Conservation (phyloP, 108 stramenopile species). For the Cyclotella cryptica region DNA sequence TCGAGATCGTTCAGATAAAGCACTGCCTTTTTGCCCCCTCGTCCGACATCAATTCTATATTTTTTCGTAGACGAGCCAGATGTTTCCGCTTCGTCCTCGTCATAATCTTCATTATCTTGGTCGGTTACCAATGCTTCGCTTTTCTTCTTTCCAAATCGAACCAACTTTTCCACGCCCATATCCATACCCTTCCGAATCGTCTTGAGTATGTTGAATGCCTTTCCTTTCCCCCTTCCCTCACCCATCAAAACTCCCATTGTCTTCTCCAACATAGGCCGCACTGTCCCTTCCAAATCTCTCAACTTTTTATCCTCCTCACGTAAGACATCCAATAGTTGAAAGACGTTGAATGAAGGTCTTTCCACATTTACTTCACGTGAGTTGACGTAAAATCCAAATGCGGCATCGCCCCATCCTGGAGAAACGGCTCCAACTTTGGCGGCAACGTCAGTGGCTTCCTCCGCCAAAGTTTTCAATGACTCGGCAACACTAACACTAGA, state of each 20-base stretch:
- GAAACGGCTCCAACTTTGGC: conserved; percentile 60
- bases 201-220: conserved; percentile 47
- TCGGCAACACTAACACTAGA: conserved; percentile 63
- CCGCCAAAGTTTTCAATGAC: conserved; percentile 49
- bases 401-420: conserved; percentile 53
- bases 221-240: conserved; percentile 5
- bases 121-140: conserved; percentile 1
- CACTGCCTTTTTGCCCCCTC: conserved; percentile 71
- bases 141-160: conserved; percentile 32
- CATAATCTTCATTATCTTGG: conserved; percentile 1
- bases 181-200: conserved; percentile 63
- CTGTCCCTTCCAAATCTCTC: conserved; percentile 46
- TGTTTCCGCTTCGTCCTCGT: conserved; percentile 21
- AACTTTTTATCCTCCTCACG: conserved; percentile 69
- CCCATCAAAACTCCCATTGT: conserved; percentile 10
- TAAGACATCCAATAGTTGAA: conserved; percentile 76
- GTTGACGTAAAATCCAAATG: conserved; percentile 71
- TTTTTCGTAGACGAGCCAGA: conserved; percentile 30
- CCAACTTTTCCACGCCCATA: conserved; percentile 54
- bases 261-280: conserved; percentile 42
- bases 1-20: conserved; percentile 88
- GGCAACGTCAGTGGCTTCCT: conserved; percentile 48
- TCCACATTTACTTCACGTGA: conserved; percentile 66
- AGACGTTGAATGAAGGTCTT: conserved; percentile 86
- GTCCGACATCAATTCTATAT: conserved; percentile 81